Evolutionary conservation across 768 basidiomycete genomes (phyloP).

Genomic region (Chiua virens): DNA sequence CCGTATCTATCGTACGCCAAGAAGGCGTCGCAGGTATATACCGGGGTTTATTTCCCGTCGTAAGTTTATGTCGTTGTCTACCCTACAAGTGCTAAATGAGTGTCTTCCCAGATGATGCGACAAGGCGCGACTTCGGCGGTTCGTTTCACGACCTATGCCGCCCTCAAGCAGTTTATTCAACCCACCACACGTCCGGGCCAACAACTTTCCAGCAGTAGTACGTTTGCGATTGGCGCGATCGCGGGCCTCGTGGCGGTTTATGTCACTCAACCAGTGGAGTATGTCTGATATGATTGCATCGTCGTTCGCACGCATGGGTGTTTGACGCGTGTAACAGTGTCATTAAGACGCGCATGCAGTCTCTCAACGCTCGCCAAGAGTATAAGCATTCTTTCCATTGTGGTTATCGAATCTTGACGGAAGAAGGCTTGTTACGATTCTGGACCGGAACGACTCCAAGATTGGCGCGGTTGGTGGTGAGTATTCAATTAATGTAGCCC

Average conservation of each 20-base stretch:
- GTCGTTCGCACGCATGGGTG: no score
- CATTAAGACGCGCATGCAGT: slow-evolving; percentile 98
- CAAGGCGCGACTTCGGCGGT: slow-evolving; percentile 98
- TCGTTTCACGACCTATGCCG: slow-evolving; percentile 92
- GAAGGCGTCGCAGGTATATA: slow-evolving; percentile 88
- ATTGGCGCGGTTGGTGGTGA: slow-evolving; percentile 77
- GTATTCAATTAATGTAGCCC: slow-evolving; percentile 26
- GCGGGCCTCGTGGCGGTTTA: slow-evolving; percentile 96
- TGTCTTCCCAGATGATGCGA: slow-evolving; percentile 77
- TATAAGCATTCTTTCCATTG: slow-evolving; percentile 97
- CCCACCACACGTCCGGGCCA: slow-evolving; percentile 82
- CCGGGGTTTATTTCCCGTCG: slow-evolving; percentile 90
- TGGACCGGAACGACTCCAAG: slow-evolving; percentile 97
- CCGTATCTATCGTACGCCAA: slow-evolving; percentile 71
- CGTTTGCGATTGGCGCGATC: slow-evolving; percentile 91
- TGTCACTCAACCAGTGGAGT: slow-evolving; percentile 85
- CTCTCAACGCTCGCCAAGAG: slow-evolving; percentile 74
- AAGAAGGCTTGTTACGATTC: slow-evolving; percentile 89
- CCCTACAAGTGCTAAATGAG: neutral
- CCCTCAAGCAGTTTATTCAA: slow-evolving; percentile 90
- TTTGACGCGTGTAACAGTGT: slow-evolving; percentile 52
- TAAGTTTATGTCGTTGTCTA: slow-evolving; percentile 39
- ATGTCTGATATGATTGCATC: slow-evolving; percentile 25
- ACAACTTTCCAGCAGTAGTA: slow-evolving; percentile 79
- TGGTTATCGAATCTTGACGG: slow-evolving; percentile 89